phyloP scores from a whole-genome alignment of 441 rosid species.

The Jatropha multifida region DNA sequence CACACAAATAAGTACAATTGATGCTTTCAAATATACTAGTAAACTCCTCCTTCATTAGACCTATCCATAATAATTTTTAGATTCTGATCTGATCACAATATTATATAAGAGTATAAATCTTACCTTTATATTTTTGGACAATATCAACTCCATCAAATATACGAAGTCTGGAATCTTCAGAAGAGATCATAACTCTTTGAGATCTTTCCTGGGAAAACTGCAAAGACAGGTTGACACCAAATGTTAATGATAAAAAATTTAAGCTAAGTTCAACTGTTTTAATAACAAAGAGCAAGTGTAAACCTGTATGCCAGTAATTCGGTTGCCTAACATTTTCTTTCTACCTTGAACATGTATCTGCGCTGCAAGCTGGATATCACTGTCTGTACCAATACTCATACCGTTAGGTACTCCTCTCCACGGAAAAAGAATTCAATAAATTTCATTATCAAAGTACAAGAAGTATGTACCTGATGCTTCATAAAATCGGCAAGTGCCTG shows the following conservation, averaged over 20 bases:
- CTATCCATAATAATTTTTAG: too few relatives aligned
- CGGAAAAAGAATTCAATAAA: not conserved
- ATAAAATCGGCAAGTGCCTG: conserved; percentile 72
- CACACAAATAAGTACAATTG: too few relatives aligned
- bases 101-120: not conserved
- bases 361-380: conserved; percentile 48
- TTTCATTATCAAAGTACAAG: not conserved
- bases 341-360: conserved; percentile 47
- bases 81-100: too few relatives aligned
- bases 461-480: conserved; percentile 43
- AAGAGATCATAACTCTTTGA: conserved; percentile 60
- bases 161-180: conserved; percentile 74
- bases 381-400: conserved; percentile 30
- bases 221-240: conserved; percentile 19
- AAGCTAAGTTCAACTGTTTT: not conserved
- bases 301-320: conserved; percentile 79
- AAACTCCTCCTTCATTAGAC: too few relatives aligned
- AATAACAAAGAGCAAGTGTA: conserved; percentile 14
- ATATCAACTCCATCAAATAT: conserved; percentile 52
- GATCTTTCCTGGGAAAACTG: conserved; percentile 62
- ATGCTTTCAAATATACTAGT: too few relatives aligned
- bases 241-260: conserved; percentile 20
- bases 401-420: conserved; percentile 6
- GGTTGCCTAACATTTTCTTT: conserved; percentile 47
- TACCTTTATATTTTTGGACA: conserved; percentile 72